Evolutionary conservation across 163 green algal species (phyloP), one percentile per base, ranked within the genome.

Genomic region (Prototheca cutis): DNA sequence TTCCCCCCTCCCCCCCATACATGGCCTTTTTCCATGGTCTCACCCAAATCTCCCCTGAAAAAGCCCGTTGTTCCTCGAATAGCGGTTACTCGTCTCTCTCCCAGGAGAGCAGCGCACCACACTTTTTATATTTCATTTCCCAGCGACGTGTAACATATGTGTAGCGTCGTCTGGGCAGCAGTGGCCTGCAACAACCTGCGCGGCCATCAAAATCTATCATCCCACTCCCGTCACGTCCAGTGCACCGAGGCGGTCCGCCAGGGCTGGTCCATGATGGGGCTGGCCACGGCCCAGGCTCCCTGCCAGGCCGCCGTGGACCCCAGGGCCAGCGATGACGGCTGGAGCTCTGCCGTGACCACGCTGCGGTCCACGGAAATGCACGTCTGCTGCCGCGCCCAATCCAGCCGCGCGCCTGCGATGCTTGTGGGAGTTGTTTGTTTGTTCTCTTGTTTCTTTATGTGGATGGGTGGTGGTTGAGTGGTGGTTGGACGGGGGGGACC

Each of bases 281-380:
- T 4, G 1, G 45, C 58, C 1, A 23, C 25, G 6, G 45, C 45
- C 30, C 53, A 63, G 21, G 30, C 42, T 6, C 45, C 58, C 58
- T 63, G 58, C 58, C 58, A 63, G 31, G 6, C 31, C 3, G 21
- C 24, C 1, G 21, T 6, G n/a, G 32, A 30, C 17, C 48, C 31
- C 5, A 42, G 58, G 5, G 21, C 10, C 3, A 57, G 33, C 2
- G 58, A 32, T 8, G 21, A 6, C 0, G 58, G 58, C 45, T 51
- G 58, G 4, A 63, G 45, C 31, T 63, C 58, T 3, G 58, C 31
- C 0, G 58, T 63, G n/a, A 36, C 45, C 21, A 40, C 36, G 45
- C 58, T 48, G 30, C 45, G 30, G 13, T 63, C 58, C 2, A 45
- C 45, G 13, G 58, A 29, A 24, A 30, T 45, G 27, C 40, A 63